Base-by-base conservation (phyloP, 495 filamentous ascomycete species). In the Margaritispora aquatica region DNA sequence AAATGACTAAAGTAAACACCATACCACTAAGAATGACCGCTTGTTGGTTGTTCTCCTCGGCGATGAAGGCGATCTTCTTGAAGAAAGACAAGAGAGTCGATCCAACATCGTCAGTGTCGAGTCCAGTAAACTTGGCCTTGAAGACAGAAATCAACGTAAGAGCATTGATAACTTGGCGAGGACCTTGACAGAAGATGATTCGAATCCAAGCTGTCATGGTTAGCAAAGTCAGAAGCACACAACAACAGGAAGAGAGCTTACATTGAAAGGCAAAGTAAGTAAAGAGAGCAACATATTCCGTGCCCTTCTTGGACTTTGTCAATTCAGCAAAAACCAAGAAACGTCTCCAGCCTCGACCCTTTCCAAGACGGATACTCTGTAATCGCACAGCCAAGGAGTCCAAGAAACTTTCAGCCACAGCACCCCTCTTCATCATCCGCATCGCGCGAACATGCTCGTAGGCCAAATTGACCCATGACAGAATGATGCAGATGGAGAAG, bases 261-360 rank as follows among this genome's bases (percentile, higher is more conserved):
- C 90, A 86, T 75, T 97, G 87, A 69, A 97, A 97, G 19, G 88
- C 87, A 71, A 97, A 98, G 67, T 96, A 96, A 27, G 90, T 87
- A 67, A 96, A 96, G 1, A 98, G 78, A 11, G 92, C 94, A 41
- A 96, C 78, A 69, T 96, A 96, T 69, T 97, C 93, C 26, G 85
- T 83, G 11, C 91, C 90, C 69, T 96, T 93, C 69, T 88, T 91
- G 71, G 87, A 89, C 69, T 93, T 92, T 1, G 94, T 96, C 72
- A 98, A 75, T 63, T 90, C 89, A 5, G 92, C 84, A 68, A 96
- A 98, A 48, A 98, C 92, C 19, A 97, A 74, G 68, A 97, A 98
- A 29, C 92, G 80, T 62, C 80, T 85, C 84, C 86, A 98, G 29
- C 94, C 81, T 58, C 78, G 75, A 26, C 84, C 83, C 21, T 77